Evolutionary conservation across 169 alveolate genomes (phyloP), one percentile per base, ranked within the genome.

Genomic region (Eimeria brunetti): DNA sequence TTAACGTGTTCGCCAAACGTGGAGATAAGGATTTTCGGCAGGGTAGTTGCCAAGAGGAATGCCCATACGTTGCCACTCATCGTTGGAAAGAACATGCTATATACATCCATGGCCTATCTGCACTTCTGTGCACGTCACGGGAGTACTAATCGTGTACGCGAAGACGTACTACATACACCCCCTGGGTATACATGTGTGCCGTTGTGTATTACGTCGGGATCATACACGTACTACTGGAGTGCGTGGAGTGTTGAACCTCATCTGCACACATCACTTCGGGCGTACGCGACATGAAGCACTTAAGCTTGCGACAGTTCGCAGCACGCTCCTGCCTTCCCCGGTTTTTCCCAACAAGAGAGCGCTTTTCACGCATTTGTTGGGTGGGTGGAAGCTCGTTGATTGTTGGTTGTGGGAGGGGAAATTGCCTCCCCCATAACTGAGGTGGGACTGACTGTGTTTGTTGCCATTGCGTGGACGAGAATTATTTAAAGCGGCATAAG

Each of bases 261-360:
- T 18, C 6, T 58, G 67, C 67, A 58, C 24, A 67, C 78, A n/a
- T 49, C 6, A 33, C 78, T 67, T 5, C 5, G n/a, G 78, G 46
- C 78, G 24, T 67, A 67, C 33, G 24, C 24, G 44, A 27, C 7
- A 6, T 67, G 4, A 1, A 30, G 49, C 49, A 33, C 33, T 30
- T 67, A 0, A 6, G 33, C 73, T 11, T 67, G 78, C 44, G 78
- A 67, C 78, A 67, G 78, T 11, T 67, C 78, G 78, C 78, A 33
- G 78, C 78, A 67, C 78, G 78, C 27, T 67, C 33, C 78, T 67
- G 78, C 78, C 78, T 67, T 67, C 14, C 24, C 78, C 78, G 46
- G 22, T 8, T 33, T 67, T 33, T 67, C 49, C 49, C 78, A 67
- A 67, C 49, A 67, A 30, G 9, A 67, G 24, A 16, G 78, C 49